A percentile compares a stretch with the other conserved stretches of the same genome.
These are phyloP conservation scores for Keithomyces neogunnii DNA, from an alignment of 2,329 filamentous ascomycete species.

Conservation along the genomic window DNA sequence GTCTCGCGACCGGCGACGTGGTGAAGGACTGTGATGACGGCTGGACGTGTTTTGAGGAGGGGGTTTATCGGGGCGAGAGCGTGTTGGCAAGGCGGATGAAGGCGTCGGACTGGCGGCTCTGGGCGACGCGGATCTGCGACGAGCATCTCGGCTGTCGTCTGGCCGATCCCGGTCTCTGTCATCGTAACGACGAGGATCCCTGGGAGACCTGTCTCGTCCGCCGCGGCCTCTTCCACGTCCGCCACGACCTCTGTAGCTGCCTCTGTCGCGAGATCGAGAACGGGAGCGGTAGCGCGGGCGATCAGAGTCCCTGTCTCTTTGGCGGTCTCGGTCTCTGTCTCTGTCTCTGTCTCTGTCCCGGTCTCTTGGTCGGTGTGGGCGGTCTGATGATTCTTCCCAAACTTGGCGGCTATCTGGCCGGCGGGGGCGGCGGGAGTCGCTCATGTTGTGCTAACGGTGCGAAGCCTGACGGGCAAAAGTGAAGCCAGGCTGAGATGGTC, in stretches of 20 bases:
- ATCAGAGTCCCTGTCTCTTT: constrained; percentile 23
- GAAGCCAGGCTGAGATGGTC: too few relatives aligned
- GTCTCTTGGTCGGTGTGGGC: constrained; percentile 22
- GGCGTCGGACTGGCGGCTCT: constrained; percentile 13
- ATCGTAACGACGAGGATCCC: constrained; percentile 19
- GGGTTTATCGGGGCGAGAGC: constrained; percentile 16
- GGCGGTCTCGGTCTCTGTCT: constrained; percentile 18
- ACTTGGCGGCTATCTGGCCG: constrained; percentile 48
- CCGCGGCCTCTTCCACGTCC: constrained; percentile 10
- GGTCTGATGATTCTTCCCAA: constrained; percentile 46
- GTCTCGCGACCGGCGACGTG: constrained; percentile 1
- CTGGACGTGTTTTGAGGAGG: constrained; percentile 10
- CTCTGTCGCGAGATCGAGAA: constrained; percentile 12
- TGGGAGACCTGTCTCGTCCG: constrained; percentile 17
- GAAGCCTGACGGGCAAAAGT: too few relatives aligned
- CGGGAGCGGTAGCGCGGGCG: constrained; percentile 20
- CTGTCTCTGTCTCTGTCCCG: constrained; percentile 18
- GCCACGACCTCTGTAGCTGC: constrained; percentile 7
- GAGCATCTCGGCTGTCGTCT: constrained; percentile 12
- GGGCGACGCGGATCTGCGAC: constrained; percentile 30
- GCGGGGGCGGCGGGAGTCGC: constrained; percentile 23
- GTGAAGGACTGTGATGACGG: constrained; percentile 13
- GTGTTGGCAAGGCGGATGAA: constrained; percentile 23
- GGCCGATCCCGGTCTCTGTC: constrained; percentile 15
- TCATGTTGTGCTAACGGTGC: constrained; percentile 12